Base-by-base conservation (phyloP, 2,329 filamentous ascomycete genomes). In the Epichloe coenophiala region DNA sequence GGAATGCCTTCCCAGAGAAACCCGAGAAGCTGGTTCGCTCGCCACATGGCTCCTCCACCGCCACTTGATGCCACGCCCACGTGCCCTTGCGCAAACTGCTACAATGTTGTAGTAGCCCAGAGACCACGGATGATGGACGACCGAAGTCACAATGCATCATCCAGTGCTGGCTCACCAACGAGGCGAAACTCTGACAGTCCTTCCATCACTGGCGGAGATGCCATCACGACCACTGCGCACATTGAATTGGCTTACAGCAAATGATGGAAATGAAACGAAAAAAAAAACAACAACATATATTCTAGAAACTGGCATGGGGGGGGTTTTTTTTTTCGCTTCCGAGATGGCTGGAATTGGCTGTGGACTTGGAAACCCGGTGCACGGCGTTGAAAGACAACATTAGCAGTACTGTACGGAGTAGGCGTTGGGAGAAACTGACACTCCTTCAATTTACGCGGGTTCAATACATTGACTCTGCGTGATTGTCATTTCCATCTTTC, bases 31-130 rank as follows among this genome's bases (percentile, higher is more conserved):
- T 70, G 68, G 68, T 69, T 68, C 53, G 63, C 65, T 46, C 66
- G 67, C 54, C 68, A 70, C 62, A 68, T 65, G 54, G 59, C 66
- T 45, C 65, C 68, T 49, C 64, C 65, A 17, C 67, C 67, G 2
- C 66, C 68, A 44, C 58, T 67, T 57, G 63, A 61, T 57, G 56
- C 57, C 52, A 58, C 57, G 36, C 58, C 65, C 3, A 54, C 60
- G 19, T 70, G 68, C 50, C 66, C 66, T 48, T 70, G 68, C 56
- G 61, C 55, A 33, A 44, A 46, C 41, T 56, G 54, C 54, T 57
- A 51, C 56, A 57, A 56, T 33, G 37, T 52, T 5, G 17, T 17
- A 17, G 37, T 47, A 8, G 44, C 47, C 9, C 47, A 53, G 8
- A 35, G 33, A 21, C 42, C 47, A 15, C 43, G 17, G 23, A 35